phyloP scores from a whole-genome alignment of 352 stramenopile species.

The Globisporangium solare region DNA sequence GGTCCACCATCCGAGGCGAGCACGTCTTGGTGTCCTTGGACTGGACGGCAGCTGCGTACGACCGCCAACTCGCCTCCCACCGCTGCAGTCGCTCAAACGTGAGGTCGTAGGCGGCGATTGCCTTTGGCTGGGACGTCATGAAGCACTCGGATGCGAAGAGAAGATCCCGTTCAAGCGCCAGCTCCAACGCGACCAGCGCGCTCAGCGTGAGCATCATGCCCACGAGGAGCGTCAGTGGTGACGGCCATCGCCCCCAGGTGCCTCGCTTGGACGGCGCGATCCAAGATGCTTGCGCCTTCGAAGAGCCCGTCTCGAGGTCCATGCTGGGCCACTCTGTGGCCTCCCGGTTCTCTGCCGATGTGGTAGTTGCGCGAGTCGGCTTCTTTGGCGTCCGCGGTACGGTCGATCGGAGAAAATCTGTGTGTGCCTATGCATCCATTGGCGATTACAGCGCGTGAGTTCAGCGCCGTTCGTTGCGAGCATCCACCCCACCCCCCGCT shows the following conservation, averaged over 20 bases:
- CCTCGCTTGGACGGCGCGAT: background rate
- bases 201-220: background rate
- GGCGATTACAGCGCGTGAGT: too few species aligned
- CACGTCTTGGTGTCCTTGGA: background rate
- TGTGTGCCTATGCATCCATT: too few species aligned
- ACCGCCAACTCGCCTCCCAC: background rate
- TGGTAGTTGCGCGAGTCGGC: too few species aligned
- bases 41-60: background rate
- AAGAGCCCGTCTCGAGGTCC: background rate
- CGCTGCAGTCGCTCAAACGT: background rate
- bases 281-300: background rate
- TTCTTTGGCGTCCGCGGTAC: too few species aligned
- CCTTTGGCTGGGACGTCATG: background rate
- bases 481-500: too few species aligned
- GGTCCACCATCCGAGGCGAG: background rate
- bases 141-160: background rate
- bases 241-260: background rate
- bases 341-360: too few species aligned
- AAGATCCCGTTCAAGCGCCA: background rate
- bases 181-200: background rate
- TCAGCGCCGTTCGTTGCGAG: too few species aligned
- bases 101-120: background rate
- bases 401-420: too few species aligned
- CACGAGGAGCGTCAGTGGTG: background rate
- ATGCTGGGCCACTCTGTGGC: background rate